A percentile compares a stretch with the other conserved stretches of the same genome.
These are phyloP conservation scores for Stygiomarasmius scandens DNA, from an alignment of 1,284 basidiomycete species.

Conservation along the genomic window DNA sequence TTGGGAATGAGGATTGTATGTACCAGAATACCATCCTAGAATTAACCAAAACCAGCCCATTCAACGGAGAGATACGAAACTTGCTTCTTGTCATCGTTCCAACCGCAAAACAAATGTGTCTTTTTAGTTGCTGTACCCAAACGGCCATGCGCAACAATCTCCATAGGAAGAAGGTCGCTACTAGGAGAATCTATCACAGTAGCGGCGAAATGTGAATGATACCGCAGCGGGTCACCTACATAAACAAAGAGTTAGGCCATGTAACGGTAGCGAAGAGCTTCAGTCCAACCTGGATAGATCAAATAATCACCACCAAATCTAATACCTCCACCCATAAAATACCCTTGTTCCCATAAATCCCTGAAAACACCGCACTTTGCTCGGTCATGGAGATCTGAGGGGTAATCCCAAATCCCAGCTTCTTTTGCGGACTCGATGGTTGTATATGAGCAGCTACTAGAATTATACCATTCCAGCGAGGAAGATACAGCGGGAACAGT, in stretches of 20 bases:
- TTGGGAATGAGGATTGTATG: neutral
- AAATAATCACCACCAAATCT: constrained; percentile 96
- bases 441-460: constrained; percentile 43
- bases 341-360: constrained; percentile 79
- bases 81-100: constrained; percentile 71
- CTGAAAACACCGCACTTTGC: constrained; percentile 82
- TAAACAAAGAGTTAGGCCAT: constrained; percentile 3
- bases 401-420: constrained; percentile 81
- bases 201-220: constrained; percentile 95
- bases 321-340: constrained; percentile 86
- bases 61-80: constrained; percentile 85
- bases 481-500: constrained; percentile 66
- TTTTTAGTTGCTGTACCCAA: constrained; percentile 98
- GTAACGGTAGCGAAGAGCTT: neutral
- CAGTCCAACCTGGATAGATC: constrained; percentile 85
- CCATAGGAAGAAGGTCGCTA: constrained; percentile 76
- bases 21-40: neutral
- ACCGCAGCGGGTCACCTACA: constrained; percentile 90
- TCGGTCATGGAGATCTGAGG: constrained; percentile 61
- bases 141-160: constrained; percentile 93
- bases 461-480: constrained; percentile 63
- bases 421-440: constrained; percentile 63
- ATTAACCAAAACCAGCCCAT: constrained; percentile 89
- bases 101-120: constrained; percentile 88
- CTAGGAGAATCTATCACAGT: constrained; percentile 73